These are phyloP conservation scores for Geosmithia putterillii DNA, from an alignment of 2,329 filamentous ascomycete species.

Conservation along the genomic window DNA sequence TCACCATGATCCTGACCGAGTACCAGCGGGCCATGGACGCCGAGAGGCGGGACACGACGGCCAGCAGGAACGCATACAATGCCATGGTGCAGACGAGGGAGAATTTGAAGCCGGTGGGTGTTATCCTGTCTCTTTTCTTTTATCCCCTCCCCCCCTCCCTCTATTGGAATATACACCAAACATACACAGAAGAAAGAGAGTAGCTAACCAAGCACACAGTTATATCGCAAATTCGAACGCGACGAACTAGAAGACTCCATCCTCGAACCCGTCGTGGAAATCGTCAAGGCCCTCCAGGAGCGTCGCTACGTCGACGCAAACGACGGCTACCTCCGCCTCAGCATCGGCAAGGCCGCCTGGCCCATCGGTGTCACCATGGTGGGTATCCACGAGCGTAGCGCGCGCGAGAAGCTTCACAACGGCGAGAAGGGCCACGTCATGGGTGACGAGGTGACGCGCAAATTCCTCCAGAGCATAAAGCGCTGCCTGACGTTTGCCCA, in stretches of 20 bases:
- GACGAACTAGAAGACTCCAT: slow-evolving; percentile 68
- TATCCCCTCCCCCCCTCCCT: neutral
- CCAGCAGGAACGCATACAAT: slow-evolving; percentile 69
- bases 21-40: slow-evolving; percentile 73
- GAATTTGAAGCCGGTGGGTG: slow-evolving; percentile 64
- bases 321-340: slow-evolving; percentile 82
- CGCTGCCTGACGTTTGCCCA: slow-evolving; percentile 92
- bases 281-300: slow-evolving; percentile 82
- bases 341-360: slow-evolving; percentile 95
- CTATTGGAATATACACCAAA: neutral
- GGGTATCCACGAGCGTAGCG: slow-evolving; percentile 94
- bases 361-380: slow-evolving; percentile 99
- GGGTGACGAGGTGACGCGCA: slow-evolving; percentile 90
- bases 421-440: slow-evolving; percentile 86
- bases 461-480: slow-evolving; percentile 97
- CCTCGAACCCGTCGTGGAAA: slow-evolving; percentile 75
- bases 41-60: slow-evolving; percentile 49
- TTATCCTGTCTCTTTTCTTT: neutral
- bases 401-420: slow-evolving; percentile 88
- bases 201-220: slow-evolving; percentile 17
- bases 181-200: neutral
- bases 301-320: slow-evolving; percentile 92
- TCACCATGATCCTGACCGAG: slow-evolving; percentile 86
- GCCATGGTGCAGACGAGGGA: slow-evolving; percentile 80
- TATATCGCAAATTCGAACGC: slow-evolving; percentile 83